These are phyloP conservation scores for Populus hybrid DNA, from an alignment of 441 rosid species.

Conservation along the genomic window DNA sequence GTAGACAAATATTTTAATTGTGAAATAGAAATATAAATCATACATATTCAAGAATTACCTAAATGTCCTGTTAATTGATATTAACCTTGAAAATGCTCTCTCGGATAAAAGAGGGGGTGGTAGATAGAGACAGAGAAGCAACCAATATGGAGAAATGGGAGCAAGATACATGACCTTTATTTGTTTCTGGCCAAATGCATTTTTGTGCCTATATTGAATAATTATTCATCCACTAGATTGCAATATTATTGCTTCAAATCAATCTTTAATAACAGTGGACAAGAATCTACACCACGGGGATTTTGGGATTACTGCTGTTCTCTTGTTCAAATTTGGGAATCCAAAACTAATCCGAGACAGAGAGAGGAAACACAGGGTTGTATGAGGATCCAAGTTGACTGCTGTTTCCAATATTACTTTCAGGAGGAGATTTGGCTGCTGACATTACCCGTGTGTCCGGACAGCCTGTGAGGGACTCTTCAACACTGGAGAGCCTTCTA, in stretches of 20 bases:
- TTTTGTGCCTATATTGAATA: background rate
- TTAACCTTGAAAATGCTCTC: background rate
- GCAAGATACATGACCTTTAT: background rate
- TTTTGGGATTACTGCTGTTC: background rate
- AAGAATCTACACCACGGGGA: background rate
- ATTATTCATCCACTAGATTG: background rate
- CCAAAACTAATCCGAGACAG: background rate
- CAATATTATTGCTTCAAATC: background rate
- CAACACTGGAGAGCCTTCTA: slow-evolving; percentile 79
- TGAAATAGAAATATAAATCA: background rate
- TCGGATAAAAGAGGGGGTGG: background rate
- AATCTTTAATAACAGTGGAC: background rate
- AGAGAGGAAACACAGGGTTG: background rate
- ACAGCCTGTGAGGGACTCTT: slow-evolving; percentile 84
- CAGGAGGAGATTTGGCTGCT: slow-evolving; percentile 87
- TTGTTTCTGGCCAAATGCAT: background rate
- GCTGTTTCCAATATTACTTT: slow-evolving; percentile 20
- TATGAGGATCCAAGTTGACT: background rate
- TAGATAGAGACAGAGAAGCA: background rate
- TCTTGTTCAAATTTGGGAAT: background rate
- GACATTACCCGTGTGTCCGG: slow-evolving; percentile 59
- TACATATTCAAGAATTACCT: background rate
- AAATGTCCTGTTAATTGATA: background rate
- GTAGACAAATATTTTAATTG: background rate
- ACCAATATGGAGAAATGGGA: background rate